Conservation (phyloP, 345 rosid genomes). For the Eutrema yunnanense region DNA sequence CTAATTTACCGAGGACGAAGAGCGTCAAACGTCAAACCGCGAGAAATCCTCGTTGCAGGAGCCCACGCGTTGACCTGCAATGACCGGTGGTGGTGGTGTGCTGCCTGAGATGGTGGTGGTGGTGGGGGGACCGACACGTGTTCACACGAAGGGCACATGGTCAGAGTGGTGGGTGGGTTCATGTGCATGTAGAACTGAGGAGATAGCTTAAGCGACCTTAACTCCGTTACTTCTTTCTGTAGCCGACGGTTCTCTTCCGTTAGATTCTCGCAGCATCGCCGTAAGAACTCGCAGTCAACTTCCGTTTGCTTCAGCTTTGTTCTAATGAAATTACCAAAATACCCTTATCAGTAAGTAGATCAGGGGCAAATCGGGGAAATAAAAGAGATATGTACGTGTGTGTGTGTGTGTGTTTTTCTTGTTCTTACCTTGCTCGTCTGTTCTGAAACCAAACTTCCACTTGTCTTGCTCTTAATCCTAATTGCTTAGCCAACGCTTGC, state of each 20-base stretch:
- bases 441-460: constrained; percentile 99
- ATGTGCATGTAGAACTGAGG: constrained; percentile 98
- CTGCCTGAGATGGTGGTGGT: constrained; percentile 35
- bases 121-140: constrained; percentile 73
- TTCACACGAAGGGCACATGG: constrained; percentile 99
- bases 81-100: constrained; percentile 25
- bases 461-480: constrained; percentile 79
- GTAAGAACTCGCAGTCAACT: constrained; percentile 92
- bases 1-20: constrained; percentile 49
- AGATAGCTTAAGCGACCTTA: constrained; percentile 91
- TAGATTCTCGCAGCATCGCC: constrained; percentile 93
- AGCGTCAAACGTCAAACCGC: constrained; percentile 39
- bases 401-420: not conserved
- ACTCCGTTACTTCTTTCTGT: constrained; percentile 91
- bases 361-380: not conserved
- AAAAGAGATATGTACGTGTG: not conserved
- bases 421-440: constrained; percentile 85
- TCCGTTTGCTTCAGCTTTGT: constrained; percentile 98
- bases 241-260: constrained; percentile 95
- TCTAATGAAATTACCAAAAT: constrained; percentile 34
- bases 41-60: constrained; percentile 30
- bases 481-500: constrained; percentile 76
- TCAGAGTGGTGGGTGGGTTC: constrained; percentile 97
- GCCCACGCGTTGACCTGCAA: constrained; percentile 53
- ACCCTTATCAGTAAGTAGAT: not conserved